Base-by-base conservation (phyloP, 108 stramenopile genomes). In the Nitzschia putrida region DNA sequence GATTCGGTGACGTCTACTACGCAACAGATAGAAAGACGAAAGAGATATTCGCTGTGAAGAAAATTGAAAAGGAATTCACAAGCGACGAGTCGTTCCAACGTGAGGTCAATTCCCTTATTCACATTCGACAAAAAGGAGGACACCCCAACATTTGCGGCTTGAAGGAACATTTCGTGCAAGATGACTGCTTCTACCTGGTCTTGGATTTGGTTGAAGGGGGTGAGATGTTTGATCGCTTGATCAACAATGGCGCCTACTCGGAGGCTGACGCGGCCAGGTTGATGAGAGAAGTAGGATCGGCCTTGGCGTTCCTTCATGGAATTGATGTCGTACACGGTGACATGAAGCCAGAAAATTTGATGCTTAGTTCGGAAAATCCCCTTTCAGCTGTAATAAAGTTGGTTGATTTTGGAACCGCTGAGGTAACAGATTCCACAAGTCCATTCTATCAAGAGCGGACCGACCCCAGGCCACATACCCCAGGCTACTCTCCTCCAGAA, bases 351-450 rank as follows among this genome's bases (percentile, higher is more conserved):
- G 92, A 91, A 71, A 94, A 90, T 67, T 71, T 94, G 40, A 73
- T 94, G 77, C 66, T 91, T 3, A 84, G 81, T 50, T 63, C 74
- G 8, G 70, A 80, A 63, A 87, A 79, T 41, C 50, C 70, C 2
- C 73, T 70, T 41, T 80, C 89, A 49, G 83, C 83, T 16, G 78
- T 71, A 0, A 72, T 91, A 22, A 84, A 91, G 71, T 20, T 95
- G 34, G 89, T 95, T 18, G 94, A 95, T 70, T 95, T 95, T 84
- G 94, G 94, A 13, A 89, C 88, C 67, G 89, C 94, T 0, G 75
- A 86, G 42, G 57, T 75, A 12, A 68, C 55, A 21, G 67, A 74
- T 37, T 23, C 53, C 18, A 69, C 63, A 76, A 81, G 40, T 65
- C 75, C 65, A 83, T 82, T 77, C 44, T 56, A 65, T 25, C 39